These are phyloP conservation scores for Aspergillus cejpii DNA, from an alignment of 2,329 filamentous ascomycete species.

Conservation along the genomic window DNA sequence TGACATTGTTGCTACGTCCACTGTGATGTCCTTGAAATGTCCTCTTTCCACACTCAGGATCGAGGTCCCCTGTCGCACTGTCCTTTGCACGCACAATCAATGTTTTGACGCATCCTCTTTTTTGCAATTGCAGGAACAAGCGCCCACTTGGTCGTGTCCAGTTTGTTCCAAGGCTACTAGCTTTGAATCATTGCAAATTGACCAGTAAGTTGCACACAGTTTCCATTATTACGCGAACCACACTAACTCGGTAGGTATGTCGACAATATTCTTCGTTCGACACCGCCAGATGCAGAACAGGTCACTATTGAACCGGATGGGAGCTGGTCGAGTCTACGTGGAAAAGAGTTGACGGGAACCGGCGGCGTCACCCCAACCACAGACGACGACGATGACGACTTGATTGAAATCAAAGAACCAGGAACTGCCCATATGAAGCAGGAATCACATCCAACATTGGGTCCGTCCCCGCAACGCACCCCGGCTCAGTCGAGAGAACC, in stretches of 20 bases:
- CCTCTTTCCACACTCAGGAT: slow-evolving; percentile 83
- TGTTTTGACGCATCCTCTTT: slow-evolving; percentile 94
- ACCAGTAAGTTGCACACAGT: slow-evolving; percentile 57
- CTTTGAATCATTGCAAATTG: slow-evolving; percentile 76
- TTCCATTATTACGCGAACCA: neutral
- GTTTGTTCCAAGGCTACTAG: slow-evolving; percentile 79
- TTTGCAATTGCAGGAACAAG: slow-evolving; percentile 88
- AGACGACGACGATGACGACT: slow-evolving; percentile 46
- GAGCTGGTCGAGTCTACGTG: slow-evolving; percentile 56
- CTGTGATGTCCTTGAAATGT: slow-evolving; percentile 84
- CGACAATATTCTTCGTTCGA: slow-evolving; percentile 72
- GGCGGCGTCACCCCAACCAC: slow-evolving; percentile 34
- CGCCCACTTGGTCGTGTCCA: slow-evolving; percentile 92
- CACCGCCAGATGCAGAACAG: slow-evolving; percentile 65
- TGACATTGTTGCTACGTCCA: slow-evolving; percentile 83
- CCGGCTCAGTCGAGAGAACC: slow-evolving; percentile 34
- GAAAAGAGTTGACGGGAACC: slow-evolving; percentile 36
- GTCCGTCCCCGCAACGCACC: slow-evolving; percentile 27
- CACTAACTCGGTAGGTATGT: slow-evolving; percentile 58
- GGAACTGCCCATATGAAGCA: slow-evolving; percentile 34
- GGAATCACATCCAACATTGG: slow-evolving; percentile 21
- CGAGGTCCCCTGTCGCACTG: slow-evolving; percentile 68
- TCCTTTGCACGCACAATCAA: slow-evolving; percentile 77
- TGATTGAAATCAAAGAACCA: slow-evolving; percentile 46
- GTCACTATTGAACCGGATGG: slow-evolving; percentile 87